Evolutionary conservation across 306 rosid species (phyloP), one percentile per base, ranked within the genome.

Genomic region (Vicia villosa): DNA sequence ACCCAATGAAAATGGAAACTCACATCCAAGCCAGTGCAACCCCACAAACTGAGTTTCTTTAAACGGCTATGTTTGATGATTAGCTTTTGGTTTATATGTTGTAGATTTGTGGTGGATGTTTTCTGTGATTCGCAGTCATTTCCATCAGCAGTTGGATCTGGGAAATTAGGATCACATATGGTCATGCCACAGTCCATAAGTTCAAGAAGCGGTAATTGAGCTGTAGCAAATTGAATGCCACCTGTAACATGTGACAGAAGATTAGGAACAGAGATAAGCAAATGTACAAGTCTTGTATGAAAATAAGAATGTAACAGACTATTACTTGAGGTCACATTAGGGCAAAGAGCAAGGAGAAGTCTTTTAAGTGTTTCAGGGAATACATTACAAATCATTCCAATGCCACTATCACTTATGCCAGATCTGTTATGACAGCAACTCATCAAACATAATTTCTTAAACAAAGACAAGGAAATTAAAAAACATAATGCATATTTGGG

Each of bases 181-280:
- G 96, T 84, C 99, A 87, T 86, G 80, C 99, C 99, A 82, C 99
- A 95, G 72, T 95, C 99, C 92, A 95, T 85, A 62, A 91, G 95
- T 79, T 95, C 97, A 75, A 95, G 97, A 61, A 63, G 84, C 21
- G 96, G 99, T 78, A 95, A 70, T 51, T 95, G 96, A 72, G 96
- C 96, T 5, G 97, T 83, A 30, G 97, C 97, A 82, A 95, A 89
- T 71, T 89, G 97, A 73, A 95, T 91, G 70, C 96, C 96, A 79
- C 97, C 99, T 95, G 85, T 65, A 81, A 67, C 74, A 60, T 22
- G 70, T 55, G 20, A 15, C 63, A 54, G 60, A 19, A 73, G 41
- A 58, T 75, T 66, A 66, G 75, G 73, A 55, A 21, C 62, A 76
- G 72, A 62, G 36, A 8, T 36, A 19, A 36, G 51, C 40, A 40